A percentile compares a stretch with the other conserved stretches of the same genome.
phyloP scores from a whole-genome alignment of 2,329 filamentous ascomycete genomes.

The Graphiopsis chlorocephala region DNA sequence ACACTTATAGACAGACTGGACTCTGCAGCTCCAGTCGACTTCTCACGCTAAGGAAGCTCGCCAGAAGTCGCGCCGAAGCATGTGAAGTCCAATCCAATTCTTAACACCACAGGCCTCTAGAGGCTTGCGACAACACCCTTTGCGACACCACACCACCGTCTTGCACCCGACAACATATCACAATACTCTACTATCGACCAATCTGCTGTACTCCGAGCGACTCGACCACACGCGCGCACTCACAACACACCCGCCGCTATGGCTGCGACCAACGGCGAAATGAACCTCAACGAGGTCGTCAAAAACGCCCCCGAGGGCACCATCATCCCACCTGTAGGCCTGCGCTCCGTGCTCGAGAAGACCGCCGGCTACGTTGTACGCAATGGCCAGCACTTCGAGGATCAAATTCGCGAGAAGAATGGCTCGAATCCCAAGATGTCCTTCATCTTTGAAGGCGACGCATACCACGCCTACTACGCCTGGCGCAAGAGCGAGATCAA shows the following conservation, averaged over 20 bases:
- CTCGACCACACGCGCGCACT: neutral
- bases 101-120: neutral
- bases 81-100: constrained; percentile 5
- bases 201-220: neutral
- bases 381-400: constrained; percentile 67
- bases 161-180: neutral
- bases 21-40: neutral
- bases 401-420: constrained; percentile 82
- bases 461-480: constrained; percentile 83
- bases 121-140: neutral
- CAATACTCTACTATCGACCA: neutral
- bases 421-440: constrained; percentile 84
- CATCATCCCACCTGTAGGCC: constrained; percentile 80
- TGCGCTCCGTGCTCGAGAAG: constrained; percentile 84
- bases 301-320: constrained; percentile 78
- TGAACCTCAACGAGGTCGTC: constrained; percentile 47
- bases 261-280: constrained; percentile 30
- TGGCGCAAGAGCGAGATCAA: constrained; percentile 88
- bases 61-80: neutral
- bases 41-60: neutral
- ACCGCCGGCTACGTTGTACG: constrained; percentile 86
- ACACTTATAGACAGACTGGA: neutral
- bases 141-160: neutral
- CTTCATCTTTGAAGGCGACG: constrained; percentile 75
- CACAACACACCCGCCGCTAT: constrained; percentile 20